phyloP scores from a whole-genome alignment of 1,284 basidiomycete species.

The Porodaedalea pini region DNA sequence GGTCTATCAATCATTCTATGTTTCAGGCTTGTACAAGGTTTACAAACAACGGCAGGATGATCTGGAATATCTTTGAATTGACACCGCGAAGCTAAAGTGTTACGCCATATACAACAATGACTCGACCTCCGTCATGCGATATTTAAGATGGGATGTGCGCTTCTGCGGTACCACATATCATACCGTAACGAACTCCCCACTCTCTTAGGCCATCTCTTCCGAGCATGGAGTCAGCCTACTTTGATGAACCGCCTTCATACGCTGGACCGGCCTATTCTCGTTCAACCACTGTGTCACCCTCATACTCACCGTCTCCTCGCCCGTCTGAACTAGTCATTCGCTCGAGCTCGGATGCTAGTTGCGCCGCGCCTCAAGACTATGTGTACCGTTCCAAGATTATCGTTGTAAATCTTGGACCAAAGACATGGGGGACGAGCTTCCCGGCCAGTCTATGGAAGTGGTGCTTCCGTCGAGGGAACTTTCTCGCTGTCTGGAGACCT shows the following conservation, averaged over 20 bases:
- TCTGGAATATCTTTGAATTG: background rate
- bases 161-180: background rate
- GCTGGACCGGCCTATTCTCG: background rate
- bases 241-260: constrained; percentile 15
- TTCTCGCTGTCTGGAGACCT: constrained; percentile 35
- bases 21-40: no score
- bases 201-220: background rate
- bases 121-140: background rate
- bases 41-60: background rate
- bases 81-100: background rate
- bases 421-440: constrained; percentile 36
- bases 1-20: background rate
- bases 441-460: constrained; percentile 43
- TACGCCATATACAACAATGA: background rate
- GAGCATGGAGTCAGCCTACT: background rate
- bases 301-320: constrained; percentile 7
- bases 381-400: constrained; percentile 39
- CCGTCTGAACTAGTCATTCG: constrained; percentile 7
- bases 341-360: background rate
- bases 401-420: constrained; percentile 39
- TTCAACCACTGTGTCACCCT: constrained; percentile 1
- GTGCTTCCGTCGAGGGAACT: constrained; percentile 39
- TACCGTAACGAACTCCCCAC: background rate
- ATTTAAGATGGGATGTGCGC: background rate
- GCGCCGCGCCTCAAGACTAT: constrained; percentile 32